Percentiles rank a stretch among this genome's conserved stretches.
These are phyloP conservation scores for Saitozyma podzolica DNA, from an alignment of 768 basidiomycete genomes.

Conservation along the genomic window DNA sequence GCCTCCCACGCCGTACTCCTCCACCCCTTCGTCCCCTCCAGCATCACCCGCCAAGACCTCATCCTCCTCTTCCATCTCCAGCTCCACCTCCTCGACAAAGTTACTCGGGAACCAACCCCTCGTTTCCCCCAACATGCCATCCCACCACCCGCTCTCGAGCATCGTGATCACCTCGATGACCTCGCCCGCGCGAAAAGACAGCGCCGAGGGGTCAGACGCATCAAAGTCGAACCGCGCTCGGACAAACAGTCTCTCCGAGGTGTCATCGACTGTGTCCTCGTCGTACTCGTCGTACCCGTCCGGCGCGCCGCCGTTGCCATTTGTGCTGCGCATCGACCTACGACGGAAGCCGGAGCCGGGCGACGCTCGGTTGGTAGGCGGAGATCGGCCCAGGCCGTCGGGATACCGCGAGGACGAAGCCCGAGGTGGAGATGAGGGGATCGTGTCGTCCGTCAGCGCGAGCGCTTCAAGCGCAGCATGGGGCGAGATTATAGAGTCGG, in stretches of 20 bases:
- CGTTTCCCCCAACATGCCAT: conserved; percentile 82
- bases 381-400: too few species aligned
- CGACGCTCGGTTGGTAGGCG: too few species aligned
- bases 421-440: too few species aligned
- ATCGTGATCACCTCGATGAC: conserved; percentile 90
- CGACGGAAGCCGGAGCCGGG: too few species aligned
- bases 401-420: too few species aligned
- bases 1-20: conserved; percentile 66
- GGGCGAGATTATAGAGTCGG: too few species aligned
- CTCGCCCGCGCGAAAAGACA: conserved; percentile 82
- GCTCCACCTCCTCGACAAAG: conserved; percentile 62
- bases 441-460: too few species aligned
- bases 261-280: not conserved
- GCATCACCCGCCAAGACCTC: not conserved
- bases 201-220: conserved; percentile 80
- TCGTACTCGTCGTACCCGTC: too few species aligned
- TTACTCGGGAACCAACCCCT: conserved; percentile 92
- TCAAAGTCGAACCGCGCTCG: conserved; percentile 80
- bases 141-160: conserved; percentile 97
- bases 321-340: too few species aligned
- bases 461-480: too few species aligned
- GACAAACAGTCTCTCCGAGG: conserved; percentile 58
- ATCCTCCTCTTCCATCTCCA: conserved; percentile 60
- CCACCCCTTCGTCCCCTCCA: conserved; percentile 1
- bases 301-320: too few species aligned